phyloP scores from a whole-genome alignment of 306 rosid species.

The Aeschynomene evenia region DNA sequence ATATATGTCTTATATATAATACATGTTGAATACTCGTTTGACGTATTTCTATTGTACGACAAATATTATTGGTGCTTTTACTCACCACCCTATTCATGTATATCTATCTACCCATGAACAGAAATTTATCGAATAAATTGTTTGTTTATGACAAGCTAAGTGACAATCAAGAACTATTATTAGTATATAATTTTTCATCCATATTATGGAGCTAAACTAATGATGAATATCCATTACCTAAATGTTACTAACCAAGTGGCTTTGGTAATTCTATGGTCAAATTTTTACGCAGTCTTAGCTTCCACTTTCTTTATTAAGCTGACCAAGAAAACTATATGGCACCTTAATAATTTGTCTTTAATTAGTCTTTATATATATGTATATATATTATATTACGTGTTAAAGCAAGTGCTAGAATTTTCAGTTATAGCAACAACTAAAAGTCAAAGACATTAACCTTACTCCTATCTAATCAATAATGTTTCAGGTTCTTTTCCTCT shows the following conservation, averaged over 20 bases:
- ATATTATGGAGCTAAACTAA: not conserved
- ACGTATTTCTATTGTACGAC: too few relatives aligned
- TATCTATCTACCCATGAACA: too few relatives aligned
- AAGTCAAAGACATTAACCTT: conserved; percentile 33
- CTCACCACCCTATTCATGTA: too few relatives aligned
- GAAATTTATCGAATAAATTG: too few relatives aligned
- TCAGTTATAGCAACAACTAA: conserved; percentile 27
- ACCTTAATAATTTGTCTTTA: conserved; percentile 35
- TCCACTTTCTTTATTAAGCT: conserved; percentile 10
- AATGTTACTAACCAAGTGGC: conserved; percentile 3
- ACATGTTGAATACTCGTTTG: too few relatives aligned
- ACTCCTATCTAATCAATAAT: conserved; percentile 20
- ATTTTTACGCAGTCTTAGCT: conserved; percentile 28
- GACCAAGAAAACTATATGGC: conserved; percentile 35
- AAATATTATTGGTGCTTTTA: too few relatives aligned
- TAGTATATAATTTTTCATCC: conserved; percentile 2
- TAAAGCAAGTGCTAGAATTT: conserved; percentile 31
- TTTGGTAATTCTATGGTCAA: conserved; percentile 21
- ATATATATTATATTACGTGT: too few relatives aligned
- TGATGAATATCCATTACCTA: not conserved
- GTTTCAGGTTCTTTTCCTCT: conserved; percentile 8
- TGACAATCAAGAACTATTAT: too few relatives aligned
- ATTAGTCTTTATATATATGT: too few relatives aligned
- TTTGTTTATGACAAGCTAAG: too few relatives aligned
- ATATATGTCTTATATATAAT: too few relatives aligned